These are phyloP conservation scores for Eudorina sp. DNA, from an alignment of 139 green algal genomes.

Conservation along the genomic window DNA sequence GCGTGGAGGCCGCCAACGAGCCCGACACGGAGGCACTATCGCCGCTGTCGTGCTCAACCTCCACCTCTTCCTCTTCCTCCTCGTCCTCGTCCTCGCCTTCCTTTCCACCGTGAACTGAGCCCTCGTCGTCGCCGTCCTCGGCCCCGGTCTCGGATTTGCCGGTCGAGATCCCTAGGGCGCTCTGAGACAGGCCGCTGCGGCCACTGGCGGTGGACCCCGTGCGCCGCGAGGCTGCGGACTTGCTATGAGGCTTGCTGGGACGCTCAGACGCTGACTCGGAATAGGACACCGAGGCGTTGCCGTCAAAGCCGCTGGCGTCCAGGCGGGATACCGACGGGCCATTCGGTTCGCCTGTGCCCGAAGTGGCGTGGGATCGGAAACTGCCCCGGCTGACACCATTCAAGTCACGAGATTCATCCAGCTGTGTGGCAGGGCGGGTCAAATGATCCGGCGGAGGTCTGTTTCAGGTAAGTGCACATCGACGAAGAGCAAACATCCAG, in stretches of 20 bases:
- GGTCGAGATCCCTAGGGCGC: background rate
- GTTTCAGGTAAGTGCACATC: too few relatives aligned
- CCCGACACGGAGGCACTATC: background rate
- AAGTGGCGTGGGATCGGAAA: background rate
- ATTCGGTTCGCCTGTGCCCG: background rate
- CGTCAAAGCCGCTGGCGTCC: background rate
- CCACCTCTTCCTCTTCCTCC: background rate
- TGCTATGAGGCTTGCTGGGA: background rate
- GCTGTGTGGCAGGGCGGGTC: too few relatives aligned
- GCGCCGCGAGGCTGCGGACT: background rate
- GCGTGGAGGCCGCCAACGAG: background rate
- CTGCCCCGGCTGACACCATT: background rate
- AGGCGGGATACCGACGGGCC: background rate
- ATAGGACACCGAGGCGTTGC: conserved; percentile 21
- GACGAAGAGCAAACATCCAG: too few relatives aligned
- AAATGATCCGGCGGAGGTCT: too few relatives aligned
- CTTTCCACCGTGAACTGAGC: background rate
- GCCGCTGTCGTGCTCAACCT: too few relatives aligned
- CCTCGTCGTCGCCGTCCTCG: background rate
- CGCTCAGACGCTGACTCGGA: background rate
- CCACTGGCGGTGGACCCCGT: background rate
- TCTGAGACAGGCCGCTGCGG: background rate
- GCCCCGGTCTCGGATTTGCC: background rate
- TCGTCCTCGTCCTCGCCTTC: background rate
- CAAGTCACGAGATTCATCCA: background rate